These are phyloP conservation scores for Porcisia hertigi DNA, from an alignment of 208 protist species.

Conservation along the genomic window DNA sequence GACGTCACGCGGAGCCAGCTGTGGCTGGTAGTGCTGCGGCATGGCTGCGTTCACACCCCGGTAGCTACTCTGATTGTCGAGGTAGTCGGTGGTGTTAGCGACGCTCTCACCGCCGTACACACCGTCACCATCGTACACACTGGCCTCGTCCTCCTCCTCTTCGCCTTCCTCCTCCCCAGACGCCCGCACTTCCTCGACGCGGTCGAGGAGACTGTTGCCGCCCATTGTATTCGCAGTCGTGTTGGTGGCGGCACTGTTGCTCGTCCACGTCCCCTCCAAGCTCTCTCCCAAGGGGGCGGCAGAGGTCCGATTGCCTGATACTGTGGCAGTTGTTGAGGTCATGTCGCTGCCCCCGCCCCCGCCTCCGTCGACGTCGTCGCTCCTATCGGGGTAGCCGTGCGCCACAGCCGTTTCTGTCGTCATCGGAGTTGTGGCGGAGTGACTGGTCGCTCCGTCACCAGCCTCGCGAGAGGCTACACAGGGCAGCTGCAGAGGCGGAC, in stretches of 20 bases:
- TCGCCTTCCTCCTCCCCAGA: constrained; percentile 1
- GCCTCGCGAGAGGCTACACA: constrained; percentile 21
- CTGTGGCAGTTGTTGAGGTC: not conserved
- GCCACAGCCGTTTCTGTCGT: not conserved
- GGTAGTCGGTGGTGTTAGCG: not conserved
- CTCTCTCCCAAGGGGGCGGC: not conserved
- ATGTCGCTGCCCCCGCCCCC: not conserved
- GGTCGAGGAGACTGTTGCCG: not conserved
- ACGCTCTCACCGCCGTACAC: not conserved
- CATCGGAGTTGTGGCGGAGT: constrained; percentile 3
- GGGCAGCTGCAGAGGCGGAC: constrained; percentile 21
- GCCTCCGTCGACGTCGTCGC: not conserved
- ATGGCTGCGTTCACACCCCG: not conserved
- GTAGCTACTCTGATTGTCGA: not conserved
- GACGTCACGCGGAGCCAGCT: constrained; percentile 1
- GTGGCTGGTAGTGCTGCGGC: constrained; percentile 1
- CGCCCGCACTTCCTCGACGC: not conserved
- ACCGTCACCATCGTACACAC: not conserved
- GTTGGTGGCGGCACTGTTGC: not conserved
- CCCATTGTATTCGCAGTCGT: not conserved
- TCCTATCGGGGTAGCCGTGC: not conserved
- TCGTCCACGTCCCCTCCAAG: constrained; percentile 6
- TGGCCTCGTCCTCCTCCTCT: not conserved
- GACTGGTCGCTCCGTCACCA: not conserved
- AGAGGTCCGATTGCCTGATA: not conserved